Evolutionary conservation across 2,329 filamentous ascomycete species (phyloP).

Genomic region (Diaporthe aspalathi): DNA sequence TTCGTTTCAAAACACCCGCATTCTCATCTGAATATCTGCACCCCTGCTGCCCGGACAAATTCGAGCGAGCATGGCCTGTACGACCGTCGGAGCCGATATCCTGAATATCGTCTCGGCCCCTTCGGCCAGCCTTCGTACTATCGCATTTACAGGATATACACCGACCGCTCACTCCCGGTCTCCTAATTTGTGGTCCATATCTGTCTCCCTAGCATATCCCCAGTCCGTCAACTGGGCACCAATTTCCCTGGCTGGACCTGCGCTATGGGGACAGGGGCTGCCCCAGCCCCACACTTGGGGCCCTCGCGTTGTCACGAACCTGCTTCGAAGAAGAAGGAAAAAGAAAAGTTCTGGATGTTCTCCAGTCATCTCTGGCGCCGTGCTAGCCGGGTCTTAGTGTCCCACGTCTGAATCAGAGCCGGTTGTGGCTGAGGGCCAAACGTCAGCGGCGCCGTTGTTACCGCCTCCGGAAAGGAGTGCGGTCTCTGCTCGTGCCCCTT

Average conservation of each 20-base stretch:
- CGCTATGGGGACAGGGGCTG: background rate
- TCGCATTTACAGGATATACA: background rate
- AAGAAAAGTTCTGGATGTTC: constrained; percentile 2
- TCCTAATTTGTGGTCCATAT: background rate
- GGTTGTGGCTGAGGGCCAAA: constrained; percentile 13
- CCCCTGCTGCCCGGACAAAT: constrained; percentile 15
- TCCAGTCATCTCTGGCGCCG: constrained; percentile 7
- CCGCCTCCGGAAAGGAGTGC: constrained; percentile 1
- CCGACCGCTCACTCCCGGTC: background rate
- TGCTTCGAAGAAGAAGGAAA: constrained; percentile 8
- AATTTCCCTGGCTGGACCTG: constrained; percentile 10
- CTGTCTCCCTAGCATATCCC: background rate
- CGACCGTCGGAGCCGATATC: constrained; percentile 1
- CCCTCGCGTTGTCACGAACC: constrained; percentile 8
- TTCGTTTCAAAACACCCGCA: constrained; percentile 23
- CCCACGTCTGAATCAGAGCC: constrained; percentile 1
- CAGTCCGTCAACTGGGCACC: constrained; percentile 1
- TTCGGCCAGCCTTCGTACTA: background rate
- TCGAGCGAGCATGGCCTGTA: background rate
- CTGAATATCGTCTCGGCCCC: background rate
- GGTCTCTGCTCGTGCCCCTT: background rate
- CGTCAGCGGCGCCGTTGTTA: background rate
- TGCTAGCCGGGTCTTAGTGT: constrained; percentile 12
- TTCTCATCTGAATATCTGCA: background rate
- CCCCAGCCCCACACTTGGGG: background rate